Evolutionary conservation across 495 filamentous ascomycete genomes (phyloP).

Genomic region (Penicillium paradoxum): DNA sequence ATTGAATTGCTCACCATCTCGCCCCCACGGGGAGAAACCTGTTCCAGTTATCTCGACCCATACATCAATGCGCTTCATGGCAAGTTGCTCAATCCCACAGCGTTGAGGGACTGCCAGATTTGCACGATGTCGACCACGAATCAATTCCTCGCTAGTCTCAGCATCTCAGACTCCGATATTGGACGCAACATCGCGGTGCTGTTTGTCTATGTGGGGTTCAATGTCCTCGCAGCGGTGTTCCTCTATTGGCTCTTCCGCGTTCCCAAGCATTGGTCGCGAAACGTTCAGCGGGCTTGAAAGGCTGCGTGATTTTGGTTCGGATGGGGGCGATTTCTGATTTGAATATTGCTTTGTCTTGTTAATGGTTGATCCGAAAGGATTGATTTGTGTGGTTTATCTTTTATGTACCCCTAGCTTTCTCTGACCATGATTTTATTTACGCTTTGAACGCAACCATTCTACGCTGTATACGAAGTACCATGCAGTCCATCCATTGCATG

Average conservation of each 20-base stretch:
- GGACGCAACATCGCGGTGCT: conserved; percentile 71
- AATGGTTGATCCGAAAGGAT: not conserved
- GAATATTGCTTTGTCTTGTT: not conserved
- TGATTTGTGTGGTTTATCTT: not conserved
- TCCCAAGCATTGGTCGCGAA: conserved; percentile 56
- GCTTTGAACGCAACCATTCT: not conserved
- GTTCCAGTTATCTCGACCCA: conserved; percentile 49
- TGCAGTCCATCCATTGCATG: not conserved
- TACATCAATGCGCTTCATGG: conserved; percentile 48
- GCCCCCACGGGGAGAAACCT: conserved; percentile 50
- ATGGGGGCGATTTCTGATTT: not conserved
- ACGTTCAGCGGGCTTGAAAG: conserved; percentile 35
- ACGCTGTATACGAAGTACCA: not conserved
- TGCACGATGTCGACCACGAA: conserved; percentile 61
- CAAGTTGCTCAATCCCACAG: conserved; percentile 48
- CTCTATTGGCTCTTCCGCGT: conserved; percentile 79
- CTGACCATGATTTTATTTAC: not conserved
- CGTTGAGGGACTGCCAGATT: conserved; percentile 52
- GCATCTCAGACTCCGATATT: conserved; percentile 48
- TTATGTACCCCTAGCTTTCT: not conserved
- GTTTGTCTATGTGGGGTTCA: conserved; percentile 72
- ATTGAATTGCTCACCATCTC: conserved; percentile 56
- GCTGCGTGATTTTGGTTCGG: not conserved
- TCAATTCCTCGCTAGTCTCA: conserved; percentile 49
- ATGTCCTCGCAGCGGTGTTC: conserved; percentile 62